These are phyloP conservation scores for Asterophora lycoperdoides DNA, from an alignment of 768 basidiomycete species.

Conservation along the genomic window DNA sequence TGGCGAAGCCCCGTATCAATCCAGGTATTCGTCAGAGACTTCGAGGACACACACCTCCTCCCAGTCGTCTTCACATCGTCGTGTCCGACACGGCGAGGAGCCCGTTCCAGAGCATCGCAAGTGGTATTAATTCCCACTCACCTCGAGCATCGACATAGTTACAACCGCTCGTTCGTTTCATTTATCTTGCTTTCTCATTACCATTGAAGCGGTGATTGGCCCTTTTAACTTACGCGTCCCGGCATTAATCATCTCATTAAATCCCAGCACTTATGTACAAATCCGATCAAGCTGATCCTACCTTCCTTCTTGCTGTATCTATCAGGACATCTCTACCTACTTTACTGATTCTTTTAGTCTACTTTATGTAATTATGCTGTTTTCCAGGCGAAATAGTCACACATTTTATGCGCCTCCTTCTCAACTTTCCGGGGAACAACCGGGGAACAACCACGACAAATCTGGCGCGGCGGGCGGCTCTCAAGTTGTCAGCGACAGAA, in stretches of 20 bases:
- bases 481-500: neutral
- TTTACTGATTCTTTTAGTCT: constrained; percentile 19
- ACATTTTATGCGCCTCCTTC: neutral
- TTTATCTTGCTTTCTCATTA: constrained; percentile 37
- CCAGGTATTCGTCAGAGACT: constrained; percentile 38
- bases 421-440: neutral
- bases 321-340: constrained; percentile 19
- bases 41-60: constrained; percentile 27
- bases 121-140: constrained; percentile 32
- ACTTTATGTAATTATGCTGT: constrained; percentile 21
- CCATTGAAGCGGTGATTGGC: constrained; percentile 31
- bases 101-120: constrained; percentile 31
- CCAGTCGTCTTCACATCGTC: constrained; percentile 42
- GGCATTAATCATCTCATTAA: constrained; percentile 38
- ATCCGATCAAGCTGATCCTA: constrained; percentile 26
- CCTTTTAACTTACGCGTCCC: constrained; percentile 24
- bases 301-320: constrained; percentile 18
- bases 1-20: constrained; percentile 33
- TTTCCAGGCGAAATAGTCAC: constrained; percentile 3
- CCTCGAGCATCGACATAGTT: constrained; percentile 31
- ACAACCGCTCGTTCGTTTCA: constrained; percentile 38
- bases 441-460: no score
- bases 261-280: constrained; percentile 28
- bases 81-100: constrained; percentile 37
- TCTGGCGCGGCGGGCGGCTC: neutral